Conservation (phyloP, 352 stramenopile species). For the Peronospora farinosa region DNA sequence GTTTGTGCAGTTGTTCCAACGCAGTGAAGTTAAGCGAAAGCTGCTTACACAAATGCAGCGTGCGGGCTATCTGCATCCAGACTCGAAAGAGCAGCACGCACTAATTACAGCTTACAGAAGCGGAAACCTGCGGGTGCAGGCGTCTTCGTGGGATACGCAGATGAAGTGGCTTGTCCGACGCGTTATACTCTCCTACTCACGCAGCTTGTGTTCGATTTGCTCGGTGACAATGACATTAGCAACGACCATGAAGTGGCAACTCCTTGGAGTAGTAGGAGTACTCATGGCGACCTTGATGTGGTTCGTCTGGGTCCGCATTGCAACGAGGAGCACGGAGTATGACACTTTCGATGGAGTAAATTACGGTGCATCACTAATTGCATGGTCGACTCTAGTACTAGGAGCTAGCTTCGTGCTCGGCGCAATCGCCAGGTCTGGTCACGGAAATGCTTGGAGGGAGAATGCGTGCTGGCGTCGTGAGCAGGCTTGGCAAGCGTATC, state of each 20-base stretch:
- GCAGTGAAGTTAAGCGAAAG: constrained; percentile 17
- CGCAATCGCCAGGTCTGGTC: constrained; percentile 8
- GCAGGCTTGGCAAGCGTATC: constrained; percentile 22
- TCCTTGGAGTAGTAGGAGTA: constrained; percentile 2
- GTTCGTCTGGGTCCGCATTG: constrained; percentile 20
- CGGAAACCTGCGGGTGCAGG: constrained; percentile 8
- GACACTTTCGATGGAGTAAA: constrained; percentile 28
- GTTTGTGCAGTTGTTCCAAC: constrained; percentile 24
- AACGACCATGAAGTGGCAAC: constrained; percentile 9
- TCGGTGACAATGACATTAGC: constrained; percentile 1
- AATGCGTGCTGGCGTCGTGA: constrained; percentile 25
- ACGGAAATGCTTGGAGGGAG: constrained; percentile 13
- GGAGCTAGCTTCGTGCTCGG: constrained; percentile 10
- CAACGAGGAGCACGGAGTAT: constrained; percentile 19
- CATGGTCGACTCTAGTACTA: constrained; percentile 22
- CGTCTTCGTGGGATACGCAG: constrained; percentile 17
- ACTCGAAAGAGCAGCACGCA: constrained; percentile 10
- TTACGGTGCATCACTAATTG: constrained; percentile 19
- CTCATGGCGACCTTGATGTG: constrained; percentile 13
- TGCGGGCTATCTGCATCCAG: constrained; percentile 16
- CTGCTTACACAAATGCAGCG: constrained; percentile 21
- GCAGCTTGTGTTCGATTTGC: constrained; percentile 10
- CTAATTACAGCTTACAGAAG: constrained; percentile 14
- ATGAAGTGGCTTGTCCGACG: constrained; percentile 18
- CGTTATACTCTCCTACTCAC: constrained; percentile 24